Evolutionary conservation across 78 protist genomes (phyloP).

Genomic region (Dictyostelium firmibasis): DNA sequence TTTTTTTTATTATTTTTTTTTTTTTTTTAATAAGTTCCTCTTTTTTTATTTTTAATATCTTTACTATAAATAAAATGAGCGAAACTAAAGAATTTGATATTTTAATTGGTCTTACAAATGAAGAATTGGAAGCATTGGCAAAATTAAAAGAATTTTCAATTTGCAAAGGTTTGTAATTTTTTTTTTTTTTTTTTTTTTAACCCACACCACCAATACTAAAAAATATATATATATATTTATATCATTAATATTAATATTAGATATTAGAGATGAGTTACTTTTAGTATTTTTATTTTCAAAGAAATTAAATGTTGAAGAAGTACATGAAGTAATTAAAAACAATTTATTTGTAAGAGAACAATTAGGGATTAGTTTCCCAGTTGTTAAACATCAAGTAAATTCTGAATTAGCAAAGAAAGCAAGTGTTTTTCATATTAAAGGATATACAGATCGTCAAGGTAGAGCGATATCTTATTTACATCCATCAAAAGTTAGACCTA

Average conservation of each 20-base stretch:
- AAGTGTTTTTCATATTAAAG: background rate
- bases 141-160: constrained; percentile 11
- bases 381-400: constrained; percentile 26
- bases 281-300: constrained; percentile 55
- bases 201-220: too few species aligned
- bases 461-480: constrained; percentile 19
- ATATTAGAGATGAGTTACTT: constrained; percentile 43
- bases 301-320: constrained; percentile 31
- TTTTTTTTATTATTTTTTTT: too few species aligned
- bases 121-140: background rate
- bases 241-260: background rate
- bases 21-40: too few species aligned
- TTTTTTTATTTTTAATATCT: too few species aligned
- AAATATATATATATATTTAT: too few species aligned
- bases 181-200: background rate
- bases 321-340: background rate
- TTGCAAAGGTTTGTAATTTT: background rate
- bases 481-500: constrained; percentile 32
- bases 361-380: constrained; percentile 30
- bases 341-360: constrained; percentile 31
- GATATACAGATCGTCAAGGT: background rate
- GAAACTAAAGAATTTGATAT: constrained; percentile 13
- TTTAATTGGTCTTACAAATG: background rate
- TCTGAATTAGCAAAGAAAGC: constrained; percentile 38
- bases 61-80: too few species aligned